phyloP scores from a whole-genome alignment of 208 protist species.

The Spongospora subterranea region DNA sequence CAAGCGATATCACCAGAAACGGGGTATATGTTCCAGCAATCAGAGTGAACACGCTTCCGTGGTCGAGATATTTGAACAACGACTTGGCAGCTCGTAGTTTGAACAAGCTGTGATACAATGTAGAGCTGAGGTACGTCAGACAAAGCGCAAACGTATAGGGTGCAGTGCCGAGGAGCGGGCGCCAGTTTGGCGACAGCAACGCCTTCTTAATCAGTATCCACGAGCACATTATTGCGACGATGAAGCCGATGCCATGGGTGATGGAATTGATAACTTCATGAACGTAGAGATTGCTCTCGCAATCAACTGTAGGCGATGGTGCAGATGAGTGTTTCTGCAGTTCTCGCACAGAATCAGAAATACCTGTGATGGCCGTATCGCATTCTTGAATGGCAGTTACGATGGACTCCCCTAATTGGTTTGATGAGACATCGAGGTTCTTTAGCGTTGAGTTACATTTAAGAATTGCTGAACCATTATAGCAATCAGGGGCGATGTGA shows the following conservation, averaged over 20 bases:
- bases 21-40: slow-evolving; percentile 33
- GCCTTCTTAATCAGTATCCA: neutral
- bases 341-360: neutral
- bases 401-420: slow-evolving; percentile 35
- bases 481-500: neutral
- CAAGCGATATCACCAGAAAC: slow-evolving; percentile 31
- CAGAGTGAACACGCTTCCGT: slow-evolving; percentile 41
- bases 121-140: slow-evolving; percentile 50
- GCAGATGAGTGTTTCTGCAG: neutral
- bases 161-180: neutral
- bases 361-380: neutral
- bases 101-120: slow-evolving; percentile 43
- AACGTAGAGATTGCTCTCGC: slow-evolving; percentile 46
- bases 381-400: neutral
- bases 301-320: slow-evolving; percentile 28
- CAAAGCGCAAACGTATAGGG: slow-evolving; percentile 18
- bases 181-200: neutral
- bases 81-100: slow-evolving; percentile 29
- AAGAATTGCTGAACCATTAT: neutral
- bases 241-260: slow-evolving; percentile 7
- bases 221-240: neutral
- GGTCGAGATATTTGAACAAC: slow-evolving; percentile 52
- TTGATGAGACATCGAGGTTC: slow-evolving; percentile 13
- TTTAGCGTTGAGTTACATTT: neutral
- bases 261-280: slow-evolving; percentile 40